Conservation (phyloP, 2,329 filamentous ascomycete genomes). For the Ophiosphaerella narmari region DNA sequence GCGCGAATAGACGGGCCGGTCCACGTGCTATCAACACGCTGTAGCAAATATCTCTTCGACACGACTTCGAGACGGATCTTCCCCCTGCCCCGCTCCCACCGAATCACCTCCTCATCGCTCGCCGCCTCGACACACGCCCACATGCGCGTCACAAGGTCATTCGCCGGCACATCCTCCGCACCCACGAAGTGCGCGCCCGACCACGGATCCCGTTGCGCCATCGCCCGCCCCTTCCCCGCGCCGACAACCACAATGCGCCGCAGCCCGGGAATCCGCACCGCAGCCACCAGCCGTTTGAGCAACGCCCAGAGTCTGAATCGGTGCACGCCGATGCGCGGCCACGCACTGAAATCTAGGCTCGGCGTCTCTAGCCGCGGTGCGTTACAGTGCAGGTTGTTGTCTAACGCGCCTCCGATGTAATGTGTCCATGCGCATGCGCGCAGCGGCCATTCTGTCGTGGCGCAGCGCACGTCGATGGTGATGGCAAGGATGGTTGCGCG, state of each 20-base stretch:
- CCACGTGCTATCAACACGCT: conserved; percentile 22
- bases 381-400: conserved; percentile 31
- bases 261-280: conserved; percentile 24
- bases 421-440: conserved; percentile 43
- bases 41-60: conserved; percentile 22
- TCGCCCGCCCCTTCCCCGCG: conserved; percentile 36
- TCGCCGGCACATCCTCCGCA: conserved; percentile 39
- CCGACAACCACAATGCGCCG: conserved; percentile 42
- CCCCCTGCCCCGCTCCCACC: conserved; percentile 34
- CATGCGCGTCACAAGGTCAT: conserved; percentile 42
- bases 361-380: conserved; percentile 39
- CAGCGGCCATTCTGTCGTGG: conserved; percentile 28
- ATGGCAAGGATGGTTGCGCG: conserved; percentile 34
- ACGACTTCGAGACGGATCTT: conserved; percentile 40
- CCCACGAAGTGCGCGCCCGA: conserved; percentile 45
- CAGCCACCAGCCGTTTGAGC: conserved; percentile 32
- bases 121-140: conserved; percentile 28
- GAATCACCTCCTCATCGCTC: conserved; percentile 32
- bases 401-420: conserved; percentile 27
- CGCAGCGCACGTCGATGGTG: conserved; percentile 43
- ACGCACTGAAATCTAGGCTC: conserved; percentile 42
- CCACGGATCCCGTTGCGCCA: conserved; percentile 40
- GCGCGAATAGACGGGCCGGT: conserved; percentile 14
- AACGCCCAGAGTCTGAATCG: conserved; percentile 40
- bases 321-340: conserved; percentile 37